Conservation (phyloP, 2,329 filamentous ascomycete genomes). For the Penicillium aurantiogriseum region DNA sequence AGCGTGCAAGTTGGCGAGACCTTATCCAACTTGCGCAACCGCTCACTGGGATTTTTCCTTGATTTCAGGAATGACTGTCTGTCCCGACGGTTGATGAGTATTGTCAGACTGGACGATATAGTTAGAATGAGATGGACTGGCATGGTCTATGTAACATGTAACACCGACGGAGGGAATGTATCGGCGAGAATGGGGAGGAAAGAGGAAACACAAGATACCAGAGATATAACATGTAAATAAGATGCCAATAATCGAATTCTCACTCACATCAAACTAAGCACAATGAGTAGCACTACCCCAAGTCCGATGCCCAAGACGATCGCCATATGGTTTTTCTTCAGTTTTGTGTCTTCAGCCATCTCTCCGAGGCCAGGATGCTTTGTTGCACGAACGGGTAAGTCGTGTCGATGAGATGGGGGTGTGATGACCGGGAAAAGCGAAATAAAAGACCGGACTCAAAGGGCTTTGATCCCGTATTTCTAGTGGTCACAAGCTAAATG, state of each 20-base stretch:
- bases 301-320: constrained; percentile 36
- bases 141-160: constrained; percentile 4
- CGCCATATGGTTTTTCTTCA: constrained; percentile 30
- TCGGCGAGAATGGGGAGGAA: background rate
- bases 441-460: background rate
- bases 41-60: constrained; percentile 29
- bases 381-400: constrained; percentile 2
- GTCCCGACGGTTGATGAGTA: constrained; percentile 37
- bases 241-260: background rate
- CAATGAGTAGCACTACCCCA: constrained; percentile 32
- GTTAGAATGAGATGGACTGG: constrained; percentile 3
- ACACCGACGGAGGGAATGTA: constrained; percentile 6
- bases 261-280: constrained; percentile 34
- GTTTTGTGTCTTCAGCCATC: constrained; percentile 20
- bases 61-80: constrained; percentile 18
- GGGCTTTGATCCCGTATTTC: background rate
- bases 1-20: constrained; percentile 38
- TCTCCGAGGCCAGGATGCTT: background rate
- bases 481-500: background rate
- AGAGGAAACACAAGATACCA: background rate
- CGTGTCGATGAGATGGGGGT: background rate
- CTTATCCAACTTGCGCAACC: constrained; percentile 37
- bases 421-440: background rate
- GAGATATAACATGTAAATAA: background rate
- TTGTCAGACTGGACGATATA: constrained; percentile 25